Percentiles rank a stretch among this genome's conserved stretches.
These are phyloP conservation scores for Echinosophora koreensis DNA, from an alignment of 306 rosid species.

Conservation along the genomic window DNA sequence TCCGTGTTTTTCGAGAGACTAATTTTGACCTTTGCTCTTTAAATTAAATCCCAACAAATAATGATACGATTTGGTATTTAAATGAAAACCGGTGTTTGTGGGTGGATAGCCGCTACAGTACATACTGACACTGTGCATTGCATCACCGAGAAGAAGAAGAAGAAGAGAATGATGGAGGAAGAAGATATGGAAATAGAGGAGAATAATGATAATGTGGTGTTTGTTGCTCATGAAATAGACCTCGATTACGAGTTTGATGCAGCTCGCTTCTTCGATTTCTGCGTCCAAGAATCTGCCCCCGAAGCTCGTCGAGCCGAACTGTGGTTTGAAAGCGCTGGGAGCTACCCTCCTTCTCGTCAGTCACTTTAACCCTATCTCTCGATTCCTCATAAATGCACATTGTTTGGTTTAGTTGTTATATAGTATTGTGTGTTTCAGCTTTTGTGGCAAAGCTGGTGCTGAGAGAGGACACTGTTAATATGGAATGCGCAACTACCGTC, in stretches of 20 bases:
- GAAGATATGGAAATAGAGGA: conserved; percentile 56
- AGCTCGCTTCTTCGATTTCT: conserved; percentile 61
- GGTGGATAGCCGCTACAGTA: neutral
- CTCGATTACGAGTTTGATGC: conserved; percentile 62
- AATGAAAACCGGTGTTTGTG: conserved; percentile 33
- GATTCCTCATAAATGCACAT: neutral
- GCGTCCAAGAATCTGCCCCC: conserved; percentile 27
- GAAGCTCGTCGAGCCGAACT: conserved; percentile 50
- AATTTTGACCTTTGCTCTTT: neutral
- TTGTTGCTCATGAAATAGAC: conserved; percentile 50
- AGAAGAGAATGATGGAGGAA: conserved; percentile 22
- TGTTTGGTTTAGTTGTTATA: neutral
- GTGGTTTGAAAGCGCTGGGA: conserved; percentile 52
- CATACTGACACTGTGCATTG: no score
- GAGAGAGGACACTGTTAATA: conserved; percentile 44
- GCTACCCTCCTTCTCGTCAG: conserved; percentile 59
- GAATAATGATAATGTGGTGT: neutral
- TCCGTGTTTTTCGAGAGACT: no score
- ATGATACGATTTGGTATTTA: conserved; percentile 11
- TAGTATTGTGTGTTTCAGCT: conserved; percentile 45
- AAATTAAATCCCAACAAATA: neutral
- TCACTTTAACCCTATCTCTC: neutral
- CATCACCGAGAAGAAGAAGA: neutral
- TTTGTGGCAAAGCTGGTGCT: conserved; percentile 51
- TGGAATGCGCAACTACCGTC: conserved; percentile 17